Base-by-base conservation (phyloP, 2,329 filamentous ascomycete genomes). In the Beauveria sp. region DNA sequence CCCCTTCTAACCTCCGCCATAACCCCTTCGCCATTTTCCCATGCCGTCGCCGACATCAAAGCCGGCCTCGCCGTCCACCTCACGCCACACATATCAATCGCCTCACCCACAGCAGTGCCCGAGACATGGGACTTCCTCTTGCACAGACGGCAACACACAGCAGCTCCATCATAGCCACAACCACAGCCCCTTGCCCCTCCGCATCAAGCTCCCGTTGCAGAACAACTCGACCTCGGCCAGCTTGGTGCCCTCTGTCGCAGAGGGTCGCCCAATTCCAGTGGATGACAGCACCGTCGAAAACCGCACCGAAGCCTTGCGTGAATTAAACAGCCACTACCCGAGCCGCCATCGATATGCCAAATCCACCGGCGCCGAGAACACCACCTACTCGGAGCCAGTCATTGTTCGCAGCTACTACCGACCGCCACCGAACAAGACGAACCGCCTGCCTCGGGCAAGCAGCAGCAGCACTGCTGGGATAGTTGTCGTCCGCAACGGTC, bases 321-420 rank as follows among this genome's bases (percentile, higher is more conserved):
- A 85, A 69, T 75, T 86, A 63, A 86, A 83, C 71, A 79, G 74
- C 67, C 80, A 79, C 66, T 84, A 82, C 62, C 81, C 83, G 6
- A 82, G 80, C 56, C 79, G 80, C 50, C 82, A 82, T 69, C 80
- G 78, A 65, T 84, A 82, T 75, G 75, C 81, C 63, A 82, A 84
- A 70, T 82, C 81, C 26, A 79, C 80, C 14, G 80, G 81, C 12
- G 78, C 83, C 20, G 77, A 81, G 67, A 84, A 74, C 71, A 83
- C 77, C 65, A 86, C 83, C 45, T 86, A 84, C 68, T 86, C 82
- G 3, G 83, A 86, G 64, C 85, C 85, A n/a, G 83, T 87, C 61
- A 81, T 87, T 45, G 85, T 87, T 26, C 79, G 84, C 62, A 87
- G 84, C 54, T 87, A 87, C 68, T 84, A 82, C 49, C 80, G 81